Percentiles rank a stretch among this genome's conserved stretches.
Evolutionary conservation across 1,284 basidiomycete species (phyloP).

Genomic region (Pseudozyma pruni): DNA sequence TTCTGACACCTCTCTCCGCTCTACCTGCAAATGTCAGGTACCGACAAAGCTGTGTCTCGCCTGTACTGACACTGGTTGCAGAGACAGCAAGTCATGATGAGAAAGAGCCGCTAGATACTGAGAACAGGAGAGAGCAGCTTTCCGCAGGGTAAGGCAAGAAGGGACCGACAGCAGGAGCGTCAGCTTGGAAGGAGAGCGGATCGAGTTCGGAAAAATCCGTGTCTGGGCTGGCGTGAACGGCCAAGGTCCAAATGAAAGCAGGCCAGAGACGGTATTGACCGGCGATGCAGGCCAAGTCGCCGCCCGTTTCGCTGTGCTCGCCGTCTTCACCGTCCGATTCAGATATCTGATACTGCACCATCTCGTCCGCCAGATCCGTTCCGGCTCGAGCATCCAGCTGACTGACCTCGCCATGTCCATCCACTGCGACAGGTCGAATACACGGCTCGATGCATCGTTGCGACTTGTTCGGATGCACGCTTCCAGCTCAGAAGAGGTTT

Average conservation of each 20-base stretch:
- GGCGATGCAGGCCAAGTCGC: conserved; percentile 13
- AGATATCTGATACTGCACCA: neutral
- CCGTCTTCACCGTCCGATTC: neutral
- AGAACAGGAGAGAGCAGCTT: too few species aligned
- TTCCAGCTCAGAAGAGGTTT: neutral
- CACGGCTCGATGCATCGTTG: neutral
- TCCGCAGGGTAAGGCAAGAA: too few species aligned
- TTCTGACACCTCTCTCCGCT: neutral
- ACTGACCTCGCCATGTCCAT: neutral
- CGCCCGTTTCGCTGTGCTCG: neutral
- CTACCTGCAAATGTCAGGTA: conserved; percentile 2
- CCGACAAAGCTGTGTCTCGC: neutral
- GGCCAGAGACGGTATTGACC: conserved; percentile 29
- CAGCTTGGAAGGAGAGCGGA: neutral
- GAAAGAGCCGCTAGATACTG: too few species aligned
- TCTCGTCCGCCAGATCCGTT: conserved; percentile 8
- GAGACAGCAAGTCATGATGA: too few species aligned
- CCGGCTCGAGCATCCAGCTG: neutral
- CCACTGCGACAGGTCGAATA: neutral
- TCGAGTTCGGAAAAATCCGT: conserved; percentile 28
- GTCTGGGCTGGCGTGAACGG: neutral
- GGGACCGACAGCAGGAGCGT: too few species aligned
- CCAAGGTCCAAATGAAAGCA: conserved; percentile 14
- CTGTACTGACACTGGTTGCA: too few species aligned
- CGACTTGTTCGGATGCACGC: conserved; percentile 7